Base-by-base conservation (phyloP, 495 filamentous ascomycete species). In the Neurospora sp. region DNA sequence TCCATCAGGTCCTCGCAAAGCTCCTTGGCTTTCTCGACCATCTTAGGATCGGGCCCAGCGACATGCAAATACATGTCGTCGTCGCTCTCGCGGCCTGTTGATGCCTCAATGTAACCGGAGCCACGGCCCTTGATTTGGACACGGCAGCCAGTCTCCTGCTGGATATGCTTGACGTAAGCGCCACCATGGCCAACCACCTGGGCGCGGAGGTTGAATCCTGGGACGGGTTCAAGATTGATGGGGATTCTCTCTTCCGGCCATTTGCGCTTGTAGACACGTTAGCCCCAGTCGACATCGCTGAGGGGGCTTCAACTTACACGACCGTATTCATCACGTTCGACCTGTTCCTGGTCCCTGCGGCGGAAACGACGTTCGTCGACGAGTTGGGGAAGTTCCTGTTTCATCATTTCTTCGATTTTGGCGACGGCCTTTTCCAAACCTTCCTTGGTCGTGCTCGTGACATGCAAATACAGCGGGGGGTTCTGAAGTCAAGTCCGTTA, bases 71-170 rank as follows among this genome's bases (percentile, higher is more conserved):
- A 98, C 92, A 99, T 97, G 2, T 91, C 86, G 76, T 99, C 96
- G 65, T 99, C 95, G 74, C 93, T 97, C 82, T 99, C 96, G 20
- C 85, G 87, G 69, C 90, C 89, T 27, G 94, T 94, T 39, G 89
- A 89, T 18, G 89, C 89, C 78, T 99, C 96, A 77, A 94, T 90
- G 78, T 96, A 99, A 18, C 94, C 95, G 44, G 96, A 98, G n/a
- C 94, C 94, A 71, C 93, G 92, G 42, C 96, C 96, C 77, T 98
- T 99, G 82, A 99, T 98, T 79, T 98, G 96, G 18, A 99, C 96
- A 76, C 94, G 92, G 80, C 96, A 98, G 65, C 91, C 86, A 39
- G 96, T 98, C 80, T 96, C 93, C 78, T 93, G 89, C 80, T 98
- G 95, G 76, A 99, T 98, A 77, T 98, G 93, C 81, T 99, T 99